These are phyloP conservation scores for Metschnikowia aberdeeniae DNA, from an alignment of 805 yeast species.

Conservation along the genomic window DNA sequence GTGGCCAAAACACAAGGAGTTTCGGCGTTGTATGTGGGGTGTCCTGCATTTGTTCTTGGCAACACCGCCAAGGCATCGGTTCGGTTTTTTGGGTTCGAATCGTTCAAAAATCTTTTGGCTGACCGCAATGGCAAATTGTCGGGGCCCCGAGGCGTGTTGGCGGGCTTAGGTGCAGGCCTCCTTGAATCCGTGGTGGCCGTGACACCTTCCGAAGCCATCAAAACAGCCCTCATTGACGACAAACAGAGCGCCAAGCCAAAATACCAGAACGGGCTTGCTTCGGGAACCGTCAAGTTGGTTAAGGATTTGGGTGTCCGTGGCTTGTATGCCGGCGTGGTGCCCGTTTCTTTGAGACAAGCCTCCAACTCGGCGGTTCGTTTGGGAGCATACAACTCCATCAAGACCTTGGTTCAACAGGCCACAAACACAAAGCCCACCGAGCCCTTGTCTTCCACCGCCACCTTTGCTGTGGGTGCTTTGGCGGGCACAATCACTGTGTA, in stretches of 20 bases:
- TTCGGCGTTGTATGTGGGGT: slow-evolving; percentile 81
- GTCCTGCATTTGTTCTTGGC: slow-evolving; percentile 95
- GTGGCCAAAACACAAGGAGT: slow-evolving; percentile 78
- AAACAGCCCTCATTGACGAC: slow-evolving; percentile 93
- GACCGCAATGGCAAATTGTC: slow-evolving; percentile 85
- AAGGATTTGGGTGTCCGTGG: slow-evolving; percentile 80
- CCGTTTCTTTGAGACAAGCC: slow-evolving; percentile 94
- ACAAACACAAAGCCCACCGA: slow-evolving; percentile 61
- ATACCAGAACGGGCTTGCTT: slow-evolving; percentile 60
- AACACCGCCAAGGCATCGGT: slow-evolving; percentile 96
- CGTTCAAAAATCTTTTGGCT: slow-evolving; percentile 68
- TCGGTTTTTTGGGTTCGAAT: slow-evolving; percentile 87
- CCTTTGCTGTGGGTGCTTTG: slow-evolving; percentile 85
- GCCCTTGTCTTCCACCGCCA: slow-evolving; percentile 72
- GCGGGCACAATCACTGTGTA: slow-evolving; percentile 90
- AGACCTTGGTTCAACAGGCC: slow-evolving; percentile 68
- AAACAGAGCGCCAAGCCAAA: slow-evolving; percentile 71
- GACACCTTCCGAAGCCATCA: slow-evolving; percentile 95
- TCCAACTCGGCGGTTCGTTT: slow-evolving; percentile 92
- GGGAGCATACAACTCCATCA: slow-evolving; percentile 88
- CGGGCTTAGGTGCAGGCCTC: slow-evolving; percentile 97
- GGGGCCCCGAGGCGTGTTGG: slow-evolving; percentile 87
- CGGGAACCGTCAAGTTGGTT: slow-evolving; percentile 63
- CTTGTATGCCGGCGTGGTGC: slow-evolving; percentile 82
- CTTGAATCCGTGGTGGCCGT: slow-evolving; percentile 90